These are phyloP conservation scores for Penicillium sp. DNA, from an alignment of 2,329 filamentous ascomycete genomes.

Conservation along the genomic window DNA sequence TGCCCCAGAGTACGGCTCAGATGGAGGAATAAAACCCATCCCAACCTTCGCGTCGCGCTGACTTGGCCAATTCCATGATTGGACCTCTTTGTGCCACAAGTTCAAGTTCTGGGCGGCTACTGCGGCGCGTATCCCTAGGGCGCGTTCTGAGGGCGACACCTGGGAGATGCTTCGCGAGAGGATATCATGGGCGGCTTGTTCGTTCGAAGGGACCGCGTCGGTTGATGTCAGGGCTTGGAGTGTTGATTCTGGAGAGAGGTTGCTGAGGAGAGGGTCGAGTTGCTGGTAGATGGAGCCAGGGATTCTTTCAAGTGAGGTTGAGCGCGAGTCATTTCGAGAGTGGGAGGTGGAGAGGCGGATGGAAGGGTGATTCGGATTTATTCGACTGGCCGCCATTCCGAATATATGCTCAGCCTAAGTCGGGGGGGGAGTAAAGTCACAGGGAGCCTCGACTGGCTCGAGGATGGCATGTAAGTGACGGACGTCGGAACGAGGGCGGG, in stretches of 20 bases:
- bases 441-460: slow-evolving; percentile 13
- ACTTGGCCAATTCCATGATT: slow-evolving; percentile 58
- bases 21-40: slow-evolving; percentile 43
- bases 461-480: slow-evolving; percentile 25
- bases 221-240: slow-evolving; percentile 49
- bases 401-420: slow-evolving; percentile 18
- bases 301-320: slow-evolving; percentile 40
- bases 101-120: slow-evolving; percentile 58
- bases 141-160: slow-evolving; percentile 56
- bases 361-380: slow-evolving; percentile 29
- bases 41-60: slow-evolving; percentile 37
- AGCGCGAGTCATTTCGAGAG: slow-evolving; percentile 32
- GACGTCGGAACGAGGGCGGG: slow-evolving; percentile 30
- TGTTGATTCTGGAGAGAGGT: slow-evolving; percentile 55
- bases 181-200: slow-evolving; percentile 39
- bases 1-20: not conserved
- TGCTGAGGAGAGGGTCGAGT: slow-evolving; percentile 50
- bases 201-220: slow-evolving; percentile 41
- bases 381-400: slow-evolving; percentile 35
- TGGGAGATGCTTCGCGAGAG: slow-evolving; percentile 52
- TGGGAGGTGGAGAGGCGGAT: slow-evolving; percentile 30
- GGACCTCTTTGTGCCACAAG: slow-evolving; percentile 58
- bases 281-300: slow-evolving; percentile 38
- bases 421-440: slow-evolving; percentile 17
- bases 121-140: slow-evolving; percentile 58